Base-by-base conservation (phyloP, 352 stramenopile species). In the Globisporangium irregulare region DNA sequence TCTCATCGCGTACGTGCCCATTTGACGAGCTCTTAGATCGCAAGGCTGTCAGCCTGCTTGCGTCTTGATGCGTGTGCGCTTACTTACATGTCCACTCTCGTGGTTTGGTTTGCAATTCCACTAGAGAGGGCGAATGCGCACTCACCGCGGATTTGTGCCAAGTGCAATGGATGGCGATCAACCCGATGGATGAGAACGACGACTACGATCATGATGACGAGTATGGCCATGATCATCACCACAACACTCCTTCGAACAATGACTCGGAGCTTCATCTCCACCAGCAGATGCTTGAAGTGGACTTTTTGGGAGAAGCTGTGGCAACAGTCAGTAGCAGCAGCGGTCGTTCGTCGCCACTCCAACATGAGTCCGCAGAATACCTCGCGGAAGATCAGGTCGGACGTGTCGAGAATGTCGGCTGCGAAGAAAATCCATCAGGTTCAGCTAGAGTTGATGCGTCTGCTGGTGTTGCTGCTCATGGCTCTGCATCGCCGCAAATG, bases 81-180 rank as follows among this genome's bases (percentile, higher is more conserved):
- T 32, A 32, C 3, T 32, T 32, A 32, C 27, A 36, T n/a, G 29
- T 36, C 27, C 29, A 59, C 15, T 24, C 46, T 43, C 4, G 3
- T 62, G 34, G 29, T 4, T 46, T 38, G 15, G 8, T 41, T 10
- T 20, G 2, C 32, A 4, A n/a, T 24, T 15, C 24, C 12, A 32
- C 36, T 43, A 76, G 71, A 12, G n/a, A 84, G 64, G 58, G 48
- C n/a, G 51, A 29, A 9, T 66, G 67, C 27, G 51, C 38, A 12
- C n/a, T 90, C 38, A 80, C 78, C 1, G 73, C 77, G 27, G 79
- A 79, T 18, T 70, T 79, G 50, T 89, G 78, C 59, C 78, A 91
- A 69, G 75, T 83, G 58, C 81, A 82, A 41, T 90, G 83, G 83
- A 91, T 90, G 81, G 55, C 58, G n/a, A 75, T 91, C 68, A 91